Base-by-base conservation (phyloP, 2,329 filamentous ascomycete species). In the Cryphonectria japonica region DNA sequence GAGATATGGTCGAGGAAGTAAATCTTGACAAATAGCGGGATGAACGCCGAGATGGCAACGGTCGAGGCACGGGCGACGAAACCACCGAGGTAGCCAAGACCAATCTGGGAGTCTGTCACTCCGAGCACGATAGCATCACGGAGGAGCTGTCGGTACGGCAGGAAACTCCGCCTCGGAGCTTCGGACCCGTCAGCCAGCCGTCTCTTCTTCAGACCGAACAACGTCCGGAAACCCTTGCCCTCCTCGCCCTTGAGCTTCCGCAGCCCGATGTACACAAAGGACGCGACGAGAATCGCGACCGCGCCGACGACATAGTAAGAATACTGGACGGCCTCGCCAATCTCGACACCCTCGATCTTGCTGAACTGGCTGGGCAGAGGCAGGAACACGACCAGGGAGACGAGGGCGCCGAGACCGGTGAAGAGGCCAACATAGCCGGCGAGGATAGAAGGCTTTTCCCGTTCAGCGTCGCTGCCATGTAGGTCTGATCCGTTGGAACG, bases 41-140 rank as follows among this genome's bases (percentile, higher is more conserved):
- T 92, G 82, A 98, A 99, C 7, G 98, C 88, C 0, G 94, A 97
- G 74, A 99, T 97, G 67, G 93, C 95, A 6, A 99, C 96, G 0
- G 94, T 97, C 0, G 95, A 98, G 9, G 96, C 95, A 69, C 96
- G 90, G 13, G 95, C 95, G 2, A 99, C 95, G 77, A 98, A 98
- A 1, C 96, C 96, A 73, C 95, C 96, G 0, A 98, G 83, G 77
- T 98, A 99, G 39, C 93, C 95, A 0, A 98, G 86, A 26, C 90
- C 91, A 73, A 99, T 97, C 75, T 92, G 88, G 13, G 89, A 86
- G 78, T 97, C 93, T 11, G 85, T 89, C 76, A 94, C 89, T 19
- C 92, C 95, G 14, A 97, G 86, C 8, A 89, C 75, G 76, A 95
- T 79, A 50, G 92, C 87, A 73, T 89, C 83, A 73, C 87, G 82